Evolutionary conservation across 352 stramenopile species (phyloP), one percentile per base, ranked within the genome.

Genomic region (Phytophthora nicotianae): DNA sequence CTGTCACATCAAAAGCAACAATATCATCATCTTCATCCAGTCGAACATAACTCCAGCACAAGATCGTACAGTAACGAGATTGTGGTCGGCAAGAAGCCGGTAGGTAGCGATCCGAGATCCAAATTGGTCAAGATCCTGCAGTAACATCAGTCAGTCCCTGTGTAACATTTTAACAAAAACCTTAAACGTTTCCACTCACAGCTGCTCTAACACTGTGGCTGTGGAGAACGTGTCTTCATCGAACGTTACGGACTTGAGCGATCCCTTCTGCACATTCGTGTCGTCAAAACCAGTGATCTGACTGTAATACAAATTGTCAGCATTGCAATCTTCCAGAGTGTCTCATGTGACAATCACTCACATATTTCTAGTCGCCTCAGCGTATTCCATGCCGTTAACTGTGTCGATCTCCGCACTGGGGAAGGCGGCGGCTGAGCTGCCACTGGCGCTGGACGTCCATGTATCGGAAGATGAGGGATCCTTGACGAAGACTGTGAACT

Each of bases 401-500:
- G 65, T 62, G 35, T 83, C 65, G 27, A 93, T 71, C 17, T 75
- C 74, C 19, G 84, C 84, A 16, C 77, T 74, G 13, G 82, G 74
- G 50, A 84, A 88, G 27, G 53, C 69, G 9, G 62, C 38, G 10
- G 67, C 56, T 6, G 61, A 58, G 41, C 52, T 70, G 23, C 50
- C 63, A 23, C 53, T 72, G 23, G 43, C 41, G 43, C 51, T 73
- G 19, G 50, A 32, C 27, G 68, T 73, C 65, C 79, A 85, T 19
- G 60, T 37, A 62, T 91, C 81, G 11, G 50, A 78, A n/a, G 60
- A 49, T 35, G 50, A 56, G 0, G 82, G 82, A 0, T 85, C 68
- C 58, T 93, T 91, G 6, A 91, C 68, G 45, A 90, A 90, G n/a
- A 93, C 68, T 45, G 75, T 91, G 56, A 79, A 83, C 57, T 87